These are phyloP conservation scores for Wickerhamiella siamensis DNA, from an alignment of 805 yeast species.

Conservation along the genomic window DNA sequence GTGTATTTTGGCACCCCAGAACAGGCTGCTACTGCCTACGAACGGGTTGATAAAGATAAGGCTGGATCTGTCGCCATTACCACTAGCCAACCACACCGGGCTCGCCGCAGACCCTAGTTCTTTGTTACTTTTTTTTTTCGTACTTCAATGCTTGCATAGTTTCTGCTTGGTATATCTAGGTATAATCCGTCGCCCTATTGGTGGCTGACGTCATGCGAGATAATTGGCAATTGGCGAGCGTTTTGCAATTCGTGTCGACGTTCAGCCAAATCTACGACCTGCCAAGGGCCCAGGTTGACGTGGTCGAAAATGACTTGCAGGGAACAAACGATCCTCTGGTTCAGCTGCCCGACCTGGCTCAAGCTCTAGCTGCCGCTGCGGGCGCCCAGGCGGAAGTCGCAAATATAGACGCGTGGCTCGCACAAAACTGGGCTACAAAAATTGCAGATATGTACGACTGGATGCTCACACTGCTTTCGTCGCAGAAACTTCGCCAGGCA, in stretches of 20 bases:
- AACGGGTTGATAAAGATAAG: constrained; percentile 22
- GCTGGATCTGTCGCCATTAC: constrained; percentile 19
- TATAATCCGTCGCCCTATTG: no score
- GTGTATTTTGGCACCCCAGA: constrained; percentile 27
- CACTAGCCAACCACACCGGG: background rate
- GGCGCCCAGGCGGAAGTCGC: background rate
- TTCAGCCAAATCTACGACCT: background rate
- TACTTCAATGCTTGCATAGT: no score
- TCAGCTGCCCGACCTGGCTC: constrained; percentile 7
- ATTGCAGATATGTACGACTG: background rate
- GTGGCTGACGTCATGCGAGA: background rate
- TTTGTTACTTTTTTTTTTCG: no score
- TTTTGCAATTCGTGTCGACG: background rate
- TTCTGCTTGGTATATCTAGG: no score
- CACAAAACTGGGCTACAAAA: background rate
- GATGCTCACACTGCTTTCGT: background rate
- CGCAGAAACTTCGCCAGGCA: background rate
- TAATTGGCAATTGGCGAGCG: background rate
- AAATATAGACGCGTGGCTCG: background rate
- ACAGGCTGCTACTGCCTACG: constrained; percentile 25
- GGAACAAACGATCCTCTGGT: constrained; percentile 15
- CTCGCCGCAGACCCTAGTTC: no score
- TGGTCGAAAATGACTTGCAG: constrained; percentile 22
- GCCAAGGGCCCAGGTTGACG: constrained; percentile 11
- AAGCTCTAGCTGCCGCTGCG: background rate